Conservation (phyloP, 1,139 yeast genomes). For the Taiozyma sp. region DNA sequence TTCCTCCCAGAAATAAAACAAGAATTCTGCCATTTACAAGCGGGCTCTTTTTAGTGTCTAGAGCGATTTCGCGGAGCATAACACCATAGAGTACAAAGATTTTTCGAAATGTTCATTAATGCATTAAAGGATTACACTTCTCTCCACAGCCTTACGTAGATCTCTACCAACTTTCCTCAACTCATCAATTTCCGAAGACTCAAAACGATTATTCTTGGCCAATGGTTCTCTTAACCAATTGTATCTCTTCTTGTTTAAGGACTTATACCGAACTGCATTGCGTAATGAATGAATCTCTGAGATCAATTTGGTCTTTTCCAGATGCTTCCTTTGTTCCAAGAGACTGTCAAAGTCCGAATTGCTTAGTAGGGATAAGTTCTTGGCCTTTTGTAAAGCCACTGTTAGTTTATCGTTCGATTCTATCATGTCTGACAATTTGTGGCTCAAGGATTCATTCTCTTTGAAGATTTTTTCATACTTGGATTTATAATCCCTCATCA, state of each 20-base stretch:
- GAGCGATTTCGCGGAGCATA: background rate
- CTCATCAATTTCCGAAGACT: conserved; percentile 10
- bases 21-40: background rate
- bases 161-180: conserved; percentile 15
- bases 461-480: conserved; percentile 5
- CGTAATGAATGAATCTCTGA: conserved; percentile 19
- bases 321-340: conserved; percentile 13
- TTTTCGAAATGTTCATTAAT: background rate
- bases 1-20: too few species aligned
- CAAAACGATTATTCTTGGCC: conserved; percentile 5
- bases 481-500: conserved; percentile 10
- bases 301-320: conserved; percentile 12
- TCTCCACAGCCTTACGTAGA: conserved; percentile 8
- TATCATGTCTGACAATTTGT: background rate
- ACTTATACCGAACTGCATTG: conserved; percentile 11
- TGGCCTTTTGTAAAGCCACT: conserved; percentile 10
- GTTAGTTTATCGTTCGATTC: conserved; percentile 5
- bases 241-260: background rate
- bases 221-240: conserved; percentile 13
- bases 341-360: conserved; percentile 17
- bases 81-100: background rate
- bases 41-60: background rate
- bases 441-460: conserved; percentile 6
- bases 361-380: conserved; percentile 12
- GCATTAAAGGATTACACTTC: conserved; percentile 37